Evolutionary conservation across 805 yeast genomes (phyloP).

Genomic region (Myxozyma geophila): DNA sequence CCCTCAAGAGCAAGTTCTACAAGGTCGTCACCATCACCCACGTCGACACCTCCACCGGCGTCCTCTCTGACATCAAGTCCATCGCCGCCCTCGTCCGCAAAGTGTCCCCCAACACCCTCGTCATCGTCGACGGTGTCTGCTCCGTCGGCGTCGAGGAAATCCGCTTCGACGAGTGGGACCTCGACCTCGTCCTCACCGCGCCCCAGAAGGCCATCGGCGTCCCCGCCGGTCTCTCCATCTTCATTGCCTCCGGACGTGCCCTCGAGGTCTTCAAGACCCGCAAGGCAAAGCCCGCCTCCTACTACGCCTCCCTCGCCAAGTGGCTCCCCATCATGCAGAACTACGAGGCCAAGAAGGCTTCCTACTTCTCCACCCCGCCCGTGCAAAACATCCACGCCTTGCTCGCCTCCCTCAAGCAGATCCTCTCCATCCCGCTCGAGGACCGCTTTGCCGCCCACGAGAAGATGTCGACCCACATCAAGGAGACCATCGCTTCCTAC

Average conservation of each 20-base stretch:
- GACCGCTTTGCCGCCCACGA: slow-evolving; percentile 67
- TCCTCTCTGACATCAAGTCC: slow-evolving; percentile 69
- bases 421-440: slow-evolving; percentile 60
- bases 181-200: slow-evolving; percentile 87
- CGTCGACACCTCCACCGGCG: slow-evolving; percentile 97
- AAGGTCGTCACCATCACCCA: slow-evolving; percentile 83
- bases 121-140: slow-evolving; percentile 93
- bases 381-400: slow-evolving; percentile 83
- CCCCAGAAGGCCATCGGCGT: slow-evolving; percentile 96
- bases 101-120: slow-evolving; percentile 76
- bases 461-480: slow-evolving; percentile 66
- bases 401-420: slow-evolving; percentile 73
- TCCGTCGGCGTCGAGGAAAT: slow-evolving; percentile 88
- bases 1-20: slow-evolving; percentile 60
- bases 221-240: slow-evolving; percentile 87
- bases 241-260: slow-evolving; percentile 77
- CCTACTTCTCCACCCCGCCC: slow-evolving; percentile 97
- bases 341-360: slow-evolving; percentile 76
- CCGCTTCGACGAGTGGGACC: slow-evolving; percentile 85
- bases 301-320: slow-evolving; percentile 72
- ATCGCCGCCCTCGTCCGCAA: slow-evolving; percentile 65
- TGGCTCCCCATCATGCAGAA: slow-evolving; percentile 91
- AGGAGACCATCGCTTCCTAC: slow-evolving; percentile 57
- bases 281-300: slow-evolving; percentile 52
- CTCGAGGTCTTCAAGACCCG: slow-evolving; percentile 62